Conservation (phyloP, 345 rosid species). For the Pseudoturritis turrita region DNA sequence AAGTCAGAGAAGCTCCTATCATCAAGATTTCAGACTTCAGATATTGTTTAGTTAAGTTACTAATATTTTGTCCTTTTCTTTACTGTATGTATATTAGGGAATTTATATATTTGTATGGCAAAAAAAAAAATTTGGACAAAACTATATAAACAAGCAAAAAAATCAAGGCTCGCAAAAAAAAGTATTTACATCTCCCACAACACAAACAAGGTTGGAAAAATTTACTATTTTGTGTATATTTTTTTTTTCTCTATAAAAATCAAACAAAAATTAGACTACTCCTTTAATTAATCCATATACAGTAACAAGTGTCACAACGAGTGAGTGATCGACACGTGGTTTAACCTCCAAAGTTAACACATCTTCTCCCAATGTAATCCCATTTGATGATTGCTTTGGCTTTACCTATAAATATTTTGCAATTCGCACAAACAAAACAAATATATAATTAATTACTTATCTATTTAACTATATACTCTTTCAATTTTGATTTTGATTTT, state of each 20-base stretch:
- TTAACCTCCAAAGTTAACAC: conserved; percentile 45
- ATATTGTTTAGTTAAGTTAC: background rate
- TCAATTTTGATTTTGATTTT: background rate
- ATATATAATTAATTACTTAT: background rate
- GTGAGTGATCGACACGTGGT: conserved; percentile 46
- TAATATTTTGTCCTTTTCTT: background rate
- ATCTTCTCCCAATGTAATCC: conserved; percentile 47
- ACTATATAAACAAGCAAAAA: background rate
- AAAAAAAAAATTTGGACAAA: background rate
- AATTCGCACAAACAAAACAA: background rate
- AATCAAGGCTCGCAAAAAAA: conserved; percentile 3
- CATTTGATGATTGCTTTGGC: conserved; percentile 49
- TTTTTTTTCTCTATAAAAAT: background rate
- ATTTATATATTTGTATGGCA: background rate
- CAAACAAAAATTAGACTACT: conserved; percentile 26
- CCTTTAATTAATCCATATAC: conserved; percentile 48
- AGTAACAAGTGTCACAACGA: conserved; percentile 40
- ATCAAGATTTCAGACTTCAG: background rate
- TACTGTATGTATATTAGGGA: background rate
- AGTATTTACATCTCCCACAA: conserved; percentile 23
- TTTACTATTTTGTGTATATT: conserved; percentile 16
- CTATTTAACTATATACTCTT: background rate
- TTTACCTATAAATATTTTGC: conserved; percentile 35
- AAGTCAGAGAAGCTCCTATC: background rate
- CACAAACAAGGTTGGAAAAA: conserved; percentile 28